Base-by-base conservation (phyloP, 2,329 filamentous ascomycete genomes). In the Aspergillus candidus region DNA sequence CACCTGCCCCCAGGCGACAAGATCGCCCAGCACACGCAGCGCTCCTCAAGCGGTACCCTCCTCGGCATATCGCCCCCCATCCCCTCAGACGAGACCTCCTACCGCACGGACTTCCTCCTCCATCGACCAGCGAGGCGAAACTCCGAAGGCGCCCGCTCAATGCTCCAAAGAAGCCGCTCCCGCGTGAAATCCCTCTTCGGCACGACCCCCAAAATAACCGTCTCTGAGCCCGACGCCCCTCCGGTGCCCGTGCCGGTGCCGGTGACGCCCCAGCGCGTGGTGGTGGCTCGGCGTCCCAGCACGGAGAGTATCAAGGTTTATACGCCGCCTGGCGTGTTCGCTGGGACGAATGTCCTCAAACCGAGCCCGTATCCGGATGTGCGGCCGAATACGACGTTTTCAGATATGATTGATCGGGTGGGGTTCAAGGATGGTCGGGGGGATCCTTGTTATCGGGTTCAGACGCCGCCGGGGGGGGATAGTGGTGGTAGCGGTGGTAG, bases 271-370 rank as follows among this genome's bases (percentile, higher is more conserved):
- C n/a, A 60, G 56, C 2, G 61, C 61, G 4, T 60, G 51, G n/a
- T 48, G 51, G 37, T 47, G 36, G 37, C 35, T 56, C 61, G 58
- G 13, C 52, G 60, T 45, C 61, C 55, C 27, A 71, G 65, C 32
- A 70, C 61, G 11, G 71, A 73, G 50, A 73, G 66, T 48, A 74
- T 74, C 48, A 67, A 62, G 40, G 64, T 74, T 4, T 73, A 72
- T 49, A 70, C 69, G 12, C 72, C 72, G 1, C 65, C 63, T 4
- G 61, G 61, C 7, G 56, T 57, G 32, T 57, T 66, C 43, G 46
- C 55, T 44, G 54, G 47, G 41, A 56, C 50, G 6, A 51, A 56
- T 8, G 53, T 59, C 12, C 36, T 59, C 11, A 57, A 54, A 1
- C 64, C 60, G 0, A 53, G 56, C 18, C 55, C 56, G 12, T 59